phyloP scores from a whole-genome alignment of 345 rosid species.

The Pistacia atlantica region DNA sequence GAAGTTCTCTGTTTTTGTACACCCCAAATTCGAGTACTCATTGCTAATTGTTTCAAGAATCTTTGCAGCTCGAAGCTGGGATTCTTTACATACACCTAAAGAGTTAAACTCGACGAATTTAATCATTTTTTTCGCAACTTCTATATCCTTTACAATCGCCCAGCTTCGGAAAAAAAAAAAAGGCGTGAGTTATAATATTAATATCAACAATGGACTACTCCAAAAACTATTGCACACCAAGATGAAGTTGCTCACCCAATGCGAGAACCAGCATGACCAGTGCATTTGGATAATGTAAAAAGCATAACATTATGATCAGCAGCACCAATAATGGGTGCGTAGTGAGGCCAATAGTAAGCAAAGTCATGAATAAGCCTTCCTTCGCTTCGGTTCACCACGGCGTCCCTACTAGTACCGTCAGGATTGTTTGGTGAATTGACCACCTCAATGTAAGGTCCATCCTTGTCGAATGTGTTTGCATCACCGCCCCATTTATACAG shows the following conservation, averaged over 20 bases:
- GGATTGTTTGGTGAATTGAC: constrained; percentile 88
- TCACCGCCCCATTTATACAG: constrained; percentile 90
- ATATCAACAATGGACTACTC: background rate
- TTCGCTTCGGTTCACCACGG: constrained; percentile 64
- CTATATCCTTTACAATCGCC: constrained; percentile 76
- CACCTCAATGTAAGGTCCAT: constrained; percentile 66
- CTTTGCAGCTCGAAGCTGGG: constrained; percentile 81
- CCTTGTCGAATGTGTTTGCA: constrained; percentile 55
- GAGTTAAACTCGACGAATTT: constrained; percentile 55
- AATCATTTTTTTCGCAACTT: constrained; percentile 67
- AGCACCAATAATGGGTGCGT: constrained; percentile 62
- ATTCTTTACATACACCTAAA: constrained; percentile 86
- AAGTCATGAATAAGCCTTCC: constrained; percentile 75
- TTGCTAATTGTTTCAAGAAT: constrained; percentile 53
- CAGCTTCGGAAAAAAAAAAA: constrained; percentile 43
- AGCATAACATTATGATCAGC: constrained; percentile 80
- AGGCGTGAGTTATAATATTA: background rate
- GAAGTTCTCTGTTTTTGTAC: constrained; percentile 46
- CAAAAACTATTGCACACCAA: background rate
- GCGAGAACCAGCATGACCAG: constrained; percentile 94
- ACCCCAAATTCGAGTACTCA: constrained; percentile 23
- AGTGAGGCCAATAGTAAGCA: constrained; percentile 94
- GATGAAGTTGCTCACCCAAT: constrained; percentile 61
- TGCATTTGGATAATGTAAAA: constrained; percentile 87
- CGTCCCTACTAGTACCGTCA: constrained; percentile 63